A percentile compares a stretch with the other conserved stretches of the same genome.
These are phyloP conservation scores for Camellia sinensis DNA, from an alignment of 148 eudicot species.

Conservation along the genomic window DNA sequence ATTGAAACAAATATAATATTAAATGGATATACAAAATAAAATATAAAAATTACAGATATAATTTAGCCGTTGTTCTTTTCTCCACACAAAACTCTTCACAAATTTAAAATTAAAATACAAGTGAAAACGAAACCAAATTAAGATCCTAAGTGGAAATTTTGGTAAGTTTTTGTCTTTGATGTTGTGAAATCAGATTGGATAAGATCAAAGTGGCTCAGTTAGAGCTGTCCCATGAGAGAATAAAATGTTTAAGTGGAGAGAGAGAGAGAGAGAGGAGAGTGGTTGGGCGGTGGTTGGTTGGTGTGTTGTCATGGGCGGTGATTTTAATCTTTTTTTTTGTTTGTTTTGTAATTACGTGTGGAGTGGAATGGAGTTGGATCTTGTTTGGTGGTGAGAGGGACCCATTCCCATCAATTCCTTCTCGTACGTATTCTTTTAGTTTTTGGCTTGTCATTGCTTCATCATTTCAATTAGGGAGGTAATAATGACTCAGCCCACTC, in stretches of 20 bases:
- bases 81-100: no score
- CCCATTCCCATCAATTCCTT: background rate
- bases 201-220: background rate
- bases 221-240: background rate
- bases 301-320: conserved; percentile 7
- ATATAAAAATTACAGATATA: no score
- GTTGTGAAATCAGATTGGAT: background rate
- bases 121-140: background rate
- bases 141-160: background rate
- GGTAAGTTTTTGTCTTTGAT: background rate
- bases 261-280: background rate
- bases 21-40: no score
- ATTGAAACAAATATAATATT: no score
- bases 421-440: background rate
- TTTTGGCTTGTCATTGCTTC: conserved; percentile 2
- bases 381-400: background rate
- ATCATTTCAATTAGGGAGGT: background rate
- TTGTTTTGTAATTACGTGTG: background rate
- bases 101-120: no score
- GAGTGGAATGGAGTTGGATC: background rate
- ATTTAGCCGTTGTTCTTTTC: no score
- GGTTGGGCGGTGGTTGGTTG: conserved; percentile 5
- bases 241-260: background rate
- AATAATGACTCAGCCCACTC: no score
- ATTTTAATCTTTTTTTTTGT: background rate